Percentiles rank a stretch among this genome's conserved stretches.
Conservation (phyloP, 805 yeast genomes). For the Zygosaccharomyces siamensis region DNA sequence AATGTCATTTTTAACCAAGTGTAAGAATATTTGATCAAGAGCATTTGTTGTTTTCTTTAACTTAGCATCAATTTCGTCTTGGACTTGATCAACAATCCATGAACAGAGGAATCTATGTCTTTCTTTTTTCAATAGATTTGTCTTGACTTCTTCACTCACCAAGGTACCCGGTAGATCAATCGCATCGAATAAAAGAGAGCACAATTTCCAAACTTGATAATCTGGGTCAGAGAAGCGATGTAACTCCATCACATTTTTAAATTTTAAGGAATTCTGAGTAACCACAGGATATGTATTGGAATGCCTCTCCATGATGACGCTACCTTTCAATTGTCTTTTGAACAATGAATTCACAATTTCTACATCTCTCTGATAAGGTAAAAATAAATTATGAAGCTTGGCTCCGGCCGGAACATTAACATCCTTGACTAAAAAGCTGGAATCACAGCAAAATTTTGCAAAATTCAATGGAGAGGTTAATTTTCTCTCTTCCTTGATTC, state of each 20-base stretch:
- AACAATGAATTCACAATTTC: conserved; percentile 17
- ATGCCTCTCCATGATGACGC: conserved; percentile 27
- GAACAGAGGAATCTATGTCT: conserved; percentile 45
- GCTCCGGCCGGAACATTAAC: conserved; percentile 9
- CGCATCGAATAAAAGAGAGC: conserved; percentile 59
- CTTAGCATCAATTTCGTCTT: conserved; percentile 34
- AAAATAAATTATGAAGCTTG: conserved; percentile 7
- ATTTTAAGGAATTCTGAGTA: conserved; percentile 34
- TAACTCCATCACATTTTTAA: conserved; percentile 23
- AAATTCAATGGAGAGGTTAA: conserved; percentile 20
- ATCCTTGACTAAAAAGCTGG: conserved; percentile 17
- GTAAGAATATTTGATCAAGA: conserved; percentile 48
- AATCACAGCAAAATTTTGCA: conserved; percentile 22
- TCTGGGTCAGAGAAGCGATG: conserved; percentile 17
- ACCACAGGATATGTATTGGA: conserved; percentile 38
- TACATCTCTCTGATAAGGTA: conserved; percentile 9
- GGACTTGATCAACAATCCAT: conserved; percentile 53
- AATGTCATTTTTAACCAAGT: conserved; percentile 51
- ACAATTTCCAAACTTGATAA: conserved; percentile 47
- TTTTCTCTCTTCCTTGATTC: conserved; percentile 30
- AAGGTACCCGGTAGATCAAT: conserved; percentile 19
- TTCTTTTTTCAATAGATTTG: conserved; percentile 29
- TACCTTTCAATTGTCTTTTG: conserved; percentile 22
- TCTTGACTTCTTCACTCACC: conserved; percentile 21
- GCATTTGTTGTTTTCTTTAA: conserved; percentile 36